Conservation (phyloP, 2,329 filamentous ascomycete species). For the Aspergillus melleus region DNA sequence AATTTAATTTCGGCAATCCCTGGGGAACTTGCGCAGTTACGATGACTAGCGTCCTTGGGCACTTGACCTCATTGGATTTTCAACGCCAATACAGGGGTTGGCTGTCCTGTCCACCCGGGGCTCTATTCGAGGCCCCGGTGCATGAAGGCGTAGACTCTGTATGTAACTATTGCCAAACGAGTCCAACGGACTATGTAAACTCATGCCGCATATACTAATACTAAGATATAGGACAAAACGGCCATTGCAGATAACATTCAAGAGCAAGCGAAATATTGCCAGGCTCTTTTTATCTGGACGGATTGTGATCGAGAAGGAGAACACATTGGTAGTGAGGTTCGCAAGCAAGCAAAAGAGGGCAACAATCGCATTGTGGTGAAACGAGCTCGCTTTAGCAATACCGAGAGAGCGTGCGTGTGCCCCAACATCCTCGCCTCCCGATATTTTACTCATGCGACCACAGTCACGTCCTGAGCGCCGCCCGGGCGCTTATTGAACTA, state of each 20-base stretch:
- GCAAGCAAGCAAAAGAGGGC: slow-evolving; percentile 71
- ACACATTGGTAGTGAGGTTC: slow-evolving; percentile 90
- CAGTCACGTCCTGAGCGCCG: slow-evolving; percentile 84
- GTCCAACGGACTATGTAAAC: background rate
- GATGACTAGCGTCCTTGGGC: slow-evolving; percentile 91
- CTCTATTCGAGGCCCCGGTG: slow-evolving; percentile 80
- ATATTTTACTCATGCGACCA: background rate
- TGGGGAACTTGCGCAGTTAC: slow-evolving; percentile 84
- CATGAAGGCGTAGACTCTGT: slow-evolving; percentile 67
- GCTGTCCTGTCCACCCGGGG: slow-evolving; percentile 74
- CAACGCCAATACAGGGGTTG: slow-evolving; percentile 72
- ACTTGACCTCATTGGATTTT: slow-evolving; percentile 82
- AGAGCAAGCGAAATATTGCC: slow-evolving; percentile 69
- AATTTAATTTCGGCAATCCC: slow-evolving; percentile 76
- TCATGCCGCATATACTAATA: slow-evolving; percentile 11
- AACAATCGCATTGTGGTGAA: slow-evolving; percentile 77
- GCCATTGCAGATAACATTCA: slow-evolving; percentile 83
- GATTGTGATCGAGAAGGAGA: slow-evolving; percentile 98
- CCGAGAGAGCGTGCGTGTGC: slow-evolving; percentile 73
- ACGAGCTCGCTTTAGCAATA: slow-evolving; percentile 91
- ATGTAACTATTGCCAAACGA: slow-evolving; percentile 22
- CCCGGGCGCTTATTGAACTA: slow-evolving; percentile 71
- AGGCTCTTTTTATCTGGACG: slow-evolving; percentile 91
- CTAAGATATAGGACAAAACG: slow-evolving; percentile 67
- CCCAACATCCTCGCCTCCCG: background rate